Base-by-base conservation (phyloP, 2,329 filamentous ascomycete genomes). In the Phoma herbarum region DNA sequence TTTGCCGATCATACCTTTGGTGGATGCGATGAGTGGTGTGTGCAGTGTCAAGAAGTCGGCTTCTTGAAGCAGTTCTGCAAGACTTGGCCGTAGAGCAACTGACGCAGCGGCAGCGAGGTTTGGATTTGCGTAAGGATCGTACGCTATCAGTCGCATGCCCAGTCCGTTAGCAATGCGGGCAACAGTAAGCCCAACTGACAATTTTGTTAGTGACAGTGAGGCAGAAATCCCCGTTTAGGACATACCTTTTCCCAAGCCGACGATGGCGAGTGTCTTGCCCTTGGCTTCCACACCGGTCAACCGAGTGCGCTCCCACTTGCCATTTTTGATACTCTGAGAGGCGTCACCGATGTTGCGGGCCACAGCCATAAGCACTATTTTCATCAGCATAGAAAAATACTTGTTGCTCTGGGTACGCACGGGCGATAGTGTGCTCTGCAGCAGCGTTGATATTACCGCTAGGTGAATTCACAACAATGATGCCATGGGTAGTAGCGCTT, bases 31-130 rank as follows among this genome's bases (percentile, higher is more conserved):
- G 55, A 95, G 81, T 0, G 92, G 92, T 0, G 90, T 94, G 71
- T 95, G 91, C 10, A 94, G 88, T 0, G 91, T 93, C 60, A 95
- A 73, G 71, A 94, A 93, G 75, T 94, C 91, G 1, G 88, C 86
- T 25, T 82, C 80, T 1, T 86, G 84, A 14, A 95, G 81, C 14
- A 94, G 78, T 22, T 86, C 84, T 3, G 81, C 77, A 18, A 92
- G 78, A 1, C 80, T 82, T 2, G 81, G 69, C n/a, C 87, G 81
- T 1, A 92, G 77, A 41, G 83, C 83, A 7, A 93, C 90, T 7
- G 87, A 88, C 1, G 87, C 88, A 20, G 88, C 83, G 3, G 83
- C 81, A 2, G 90, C 90, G 39, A 93, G 83, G n/a, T 89, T 87
- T 0, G 85, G 82, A 61, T 89, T 90, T 1, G 91, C 90, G 72